Evolutionary conservation across 2,329 filamentous ascomycete species (phyloP).

Genomic region (Colletotrichum aenigma): DNA sequence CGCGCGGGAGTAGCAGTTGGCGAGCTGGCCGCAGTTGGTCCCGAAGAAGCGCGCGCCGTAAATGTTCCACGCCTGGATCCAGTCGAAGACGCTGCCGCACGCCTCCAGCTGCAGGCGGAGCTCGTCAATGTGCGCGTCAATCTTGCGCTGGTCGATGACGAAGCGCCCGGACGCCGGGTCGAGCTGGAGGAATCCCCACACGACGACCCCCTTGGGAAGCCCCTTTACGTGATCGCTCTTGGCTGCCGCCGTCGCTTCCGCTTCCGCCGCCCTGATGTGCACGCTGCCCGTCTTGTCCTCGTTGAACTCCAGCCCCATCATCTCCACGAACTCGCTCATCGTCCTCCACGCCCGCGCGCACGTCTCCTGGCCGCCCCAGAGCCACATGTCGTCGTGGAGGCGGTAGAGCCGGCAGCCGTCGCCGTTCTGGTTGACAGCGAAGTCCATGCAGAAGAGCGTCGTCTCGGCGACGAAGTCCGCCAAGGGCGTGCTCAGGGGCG

Average conservation of each 20-base stretch:
- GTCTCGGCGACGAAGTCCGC: constrained; percentile 61
- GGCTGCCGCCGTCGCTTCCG: neutral
- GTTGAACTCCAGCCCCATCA: constrained; percentile 61
- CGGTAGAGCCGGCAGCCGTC: constrained; percentile 58
- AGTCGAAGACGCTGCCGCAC: constrained; percentile 59
- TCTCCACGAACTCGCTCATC: constrained; percentile 51
- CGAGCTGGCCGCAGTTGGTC: constrained; percentile 61
- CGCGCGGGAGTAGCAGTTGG: constrained; percentile 56
- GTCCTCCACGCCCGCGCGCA: constrained; percentile 57
- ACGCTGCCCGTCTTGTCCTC: constrained; percentile 60
- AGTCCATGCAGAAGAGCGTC: constrained; percentile 66
- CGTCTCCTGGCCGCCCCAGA: constrained; percentile 57
- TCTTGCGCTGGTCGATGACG: constrained; percentile 57
- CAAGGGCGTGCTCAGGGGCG: constrained; percentile 60
- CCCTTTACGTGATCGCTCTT: neutral
- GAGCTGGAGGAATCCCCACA: constrained; percentile 64
- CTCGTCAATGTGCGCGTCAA: constrained; percentile 61
- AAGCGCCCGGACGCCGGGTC: constrained; percentile 53
- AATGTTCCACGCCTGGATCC: constrained; percentile 65
- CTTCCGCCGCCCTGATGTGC: constrained; percentile 32
- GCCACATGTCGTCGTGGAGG: constrained; percentile 69
- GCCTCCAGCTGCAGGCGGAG: constrained; percentile 57
- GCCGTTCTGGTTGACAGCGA: constrained; percentile 61
- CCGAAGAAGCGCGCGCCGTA: constrained; percentile 62
- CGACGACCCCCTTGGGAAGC: constrained; percentile 57